Percentiles rank a stretch among this genome's conserved stretches.
These are phyloP conservation scores for Arachnomyces sp. DNA, from an alignment of 2,329 filamentous ascomycete species.

Conservation along the genomic window DNA sequence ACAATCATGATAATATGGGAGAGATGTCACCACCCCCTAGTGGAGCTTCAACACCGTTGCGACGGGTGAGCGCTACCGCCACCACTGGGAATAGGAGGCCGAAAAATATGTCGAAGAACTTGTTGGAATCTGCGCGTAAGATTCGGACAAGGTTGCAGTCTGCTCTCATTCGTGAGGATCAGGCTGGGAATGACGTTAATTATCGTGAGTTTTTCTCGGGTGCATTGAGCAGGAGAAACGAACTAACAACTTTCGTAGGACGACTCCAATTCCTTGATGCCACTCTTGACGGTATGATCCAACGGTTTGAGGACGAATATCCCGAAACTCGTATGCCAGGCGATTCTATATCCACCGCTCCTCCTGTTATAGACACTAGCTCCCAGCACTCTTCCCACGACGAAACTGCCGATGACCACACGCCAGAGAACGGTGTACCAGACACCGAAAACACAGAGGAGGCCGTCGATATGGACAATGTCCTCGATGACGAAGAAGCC, in stretches of 20 bases:
- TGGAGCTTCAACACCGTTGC: slow-evolving; percentile 47
- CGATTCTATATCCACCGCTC: slow-evolving; percentile 16
- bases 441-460: slow-evolving; percentile 31
- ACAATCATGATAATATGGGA: slow-evolving; percentile 26
- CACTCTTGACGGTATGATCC: slow-evolving; percentile 83
- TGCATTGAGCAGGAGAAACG: not conserved
- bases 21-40: slow-evolving; percentile 39
- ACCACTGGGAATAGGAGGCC: slow-evolving; percentile 54
- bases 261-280: slow-evolving; percentile 79
- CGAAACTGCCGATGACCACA: slow-evolving; percentile 24
- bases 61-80: slow-evolving; percentile 40
- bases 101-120: slow-evolving; percentile 86
- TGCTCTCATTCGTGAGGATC: slow-evolving; percentile 66
- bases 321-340: slow-evolving; percentile 64
- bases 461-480: slow-evolving; percentile 19
- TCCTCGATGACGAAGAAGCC: slow-evolving; percentile 34
- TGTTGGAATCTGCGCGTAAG: slow-evolving; percentile 79
- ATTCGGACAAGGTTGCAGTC: slow-evolving; percentile 77
- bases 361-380: slow-evolving; percentile 15
- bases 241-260: slow-evolving; percentile 38
- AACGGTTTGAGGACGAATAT: slow-evolving; percentile 92
- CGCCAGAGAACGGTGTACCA: slow-evolving; percentile 30
- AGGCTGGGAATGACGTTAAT: slow-evolving; percentile 61
- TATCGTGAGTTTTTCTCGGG: slow-evolving; percentile 54
- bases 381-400: slow-evolving; percentile 30